Percentiles rank a stretch among this genome's conserved stretches.
These are phyloP conservation scores for Microdochium paspali DNA, from an alignment of 2,329 filamentous ascomycete genomes.

Conservation along the genomic window DNA sequence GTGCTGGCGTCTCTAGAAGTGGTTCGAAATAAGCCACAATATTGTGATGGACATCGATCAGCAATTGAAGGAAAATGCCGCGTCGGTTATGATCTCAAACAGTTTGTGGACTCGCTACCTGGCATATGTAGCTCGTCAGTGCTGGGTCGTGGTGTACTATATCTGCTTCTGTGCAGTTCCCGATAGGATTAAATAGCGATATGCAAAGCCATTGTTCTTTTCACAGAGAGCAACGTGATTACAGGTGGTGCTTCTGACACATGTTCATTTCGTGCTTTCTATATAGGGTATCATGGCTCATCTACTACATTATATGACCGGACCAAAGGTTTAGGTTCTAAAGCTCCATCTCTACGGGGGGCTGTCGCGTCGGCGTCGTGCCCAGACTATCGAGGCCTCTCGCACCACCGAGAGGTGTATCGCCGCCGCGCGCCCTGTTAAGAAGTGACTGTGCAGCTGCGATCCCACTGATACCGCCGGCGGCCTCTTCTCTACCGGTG, in stretches of 20 bases:
- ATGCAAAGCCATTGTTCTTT: too few relatives aligned
- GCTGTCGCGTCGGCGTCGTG: conserved; percentile 27
- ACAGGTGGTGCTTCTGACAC: too few relatives aligned
- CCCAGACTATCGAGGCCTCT: conserved; percentile 38
- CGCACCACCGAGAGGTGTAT: conserved; percentile 12
- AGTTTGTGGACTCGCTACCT: neutral
- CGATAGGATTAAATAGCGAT: too few relatives aligned
- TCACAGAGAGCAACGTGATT: too few relatives aligned
- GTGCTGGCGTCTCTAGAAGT: conserved; percentile 70
- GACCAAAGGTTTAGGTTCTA: conserved; percentile 9
- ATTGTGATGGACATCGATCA: neutral
- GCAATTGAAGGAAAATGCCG: neutral
- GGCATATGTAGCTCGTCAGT: neutral
- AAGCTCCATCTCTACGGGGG: conserved; percentile 17
- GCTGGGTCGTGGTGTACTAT: neutral
- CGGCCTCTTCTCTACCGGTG: neutral
- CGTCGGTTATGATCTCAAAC: neutral
- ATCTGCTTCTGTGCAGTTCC: neutral
- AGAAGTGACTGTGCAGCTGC: conserved; percentile 16
- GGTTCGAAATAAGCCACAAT: neutral
- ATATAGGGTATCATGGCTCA: conserved; percentile 1
- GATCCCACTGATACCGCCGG: conserved; percentile 2
- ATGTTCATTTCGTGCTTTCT: neutral
- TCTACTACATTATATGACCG: conserved; percentile 5
- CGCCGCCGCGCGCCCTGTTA: conserved; percentile 11